These are phyloP conservation scores for Purshia tridentata DNA, from an alignment of 306 rosid genomes.

Conservation along the genomic window DNA sequence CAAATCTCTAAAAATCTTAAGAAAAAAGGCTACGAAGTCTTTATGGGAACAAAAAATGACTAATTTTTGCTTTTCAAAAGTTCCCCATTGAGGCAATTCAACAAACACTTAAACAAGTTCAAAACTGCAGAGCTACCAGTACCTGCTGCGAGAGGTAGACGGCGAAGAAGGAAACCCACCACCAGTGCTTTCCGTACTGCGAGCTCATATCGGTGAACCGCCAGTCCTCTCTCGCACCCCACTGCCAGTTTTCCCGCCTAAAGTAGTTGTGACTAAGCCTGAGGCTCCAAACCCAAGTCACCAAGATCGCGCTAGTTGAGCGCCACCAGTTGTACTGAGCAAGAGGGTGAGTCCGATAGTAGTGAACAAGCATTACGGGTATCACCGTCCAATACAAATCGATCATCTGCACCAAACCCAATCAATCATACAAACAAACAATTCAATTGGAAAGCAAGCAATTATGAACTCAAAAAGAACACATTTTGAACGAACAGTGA, in stretches of 20 bases:
- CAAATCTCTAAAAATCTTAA: too few relatives aligned
- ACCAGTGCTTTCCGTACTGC: conserved; percentile 75
- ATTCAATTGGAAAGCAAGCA: neutral
- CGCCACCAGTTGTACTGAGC: conserved; percentile 64
- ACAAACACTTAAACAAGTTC: conserved; percentile 25
- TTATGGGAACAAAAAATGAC: too few relatives aligned
- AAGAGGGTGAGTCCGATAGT: conserved; percentile 72
- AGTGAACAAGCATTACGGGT: conserved; percentile 77
- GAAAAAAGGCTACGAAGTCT: too few relatives aligned
- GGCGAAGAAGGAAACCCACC: conserved; percentile 89
- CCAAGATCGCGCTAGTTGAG: conserved; percentile 49
- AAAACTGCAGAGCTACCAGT: neutral
- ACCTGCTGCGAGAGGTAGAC: conserved; percentile 91
- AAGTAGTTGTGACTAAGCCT: conserved; percentile 86
- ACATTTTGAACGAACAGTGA: neutral
- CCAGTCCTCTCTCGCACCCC: conserved; percentile 97
- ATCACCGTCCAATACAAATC: conserved; percentile 89
- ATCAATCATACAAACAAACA: neutral
- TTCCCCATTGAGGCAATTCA: conserved; percentile 16
- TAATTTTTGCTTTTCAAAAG: too few relatives aligned
- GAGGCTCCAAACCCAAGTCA: conserved; percentile 80
- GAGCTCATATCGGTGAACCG: conserved; percentile 75
- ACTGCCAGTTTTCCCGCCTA: conserved; percentile 82
- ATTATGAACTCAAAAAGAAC: neutral
- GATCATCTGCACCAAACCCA: conserved; percentile 67